Base-by-base conservation (phyloP, 2,329 filamentous ascomycete species). In the Alternaria dauci region DNA sequence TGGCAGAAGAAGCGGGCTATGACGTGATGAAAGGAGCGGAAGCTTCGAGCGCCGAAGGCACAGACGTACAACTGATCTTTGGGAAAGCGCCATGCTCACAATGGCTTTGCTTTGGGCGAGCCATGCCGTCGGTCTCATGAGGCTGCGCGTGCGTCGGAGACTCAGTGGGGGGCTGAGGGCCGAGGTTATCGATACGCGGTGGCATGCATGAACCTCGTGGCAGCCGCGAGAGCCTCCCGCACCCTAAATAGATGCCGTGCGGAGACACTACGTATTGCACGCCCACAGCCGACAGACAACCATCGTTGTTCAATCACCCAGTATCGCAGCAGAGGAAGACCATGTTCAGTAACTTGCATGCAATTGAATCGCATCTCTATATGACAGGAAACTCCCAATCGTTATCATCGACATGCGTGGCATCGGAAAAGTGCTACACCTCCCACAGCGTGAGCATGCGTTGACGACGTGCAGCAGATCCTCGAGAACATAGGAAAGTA, bases 351-450 rank as follows among this genome's bases (percentile, higher is more conserved):
- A 58, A 72, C 54, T 64, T 69, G 65, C 67, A 74, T 77, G 72
- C 74, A 77, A 75, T 77, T 67, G 70, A 63, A 72, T 67, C 62
- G 71, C 71, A 68, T 72, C 67, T 79, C 76, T 78, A 77, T 77
- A 74, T 59, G 68, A 64, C 68, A 75, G 73, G 65, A 74, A 78
- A 72, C 73, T 72, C 77, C 78, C 78, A 71, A 77, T 69, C 67
- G 72, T 78, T 66, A 74, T 78, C 71, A 65, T 68, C 64, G 70
- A 74, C 74, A 76, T 67, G 71, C 72, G 70, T 71, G 72, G 67
- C 70, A 69, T 73, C 70, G 71, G 71, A 71, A 70, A 70, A 64
- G 39, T 52, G 48, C 47, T 48, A 52, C 64, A 63, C 62, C 70
- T 73, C 69, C 71, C 70, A 69, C 70, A 66, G 66, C 74, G 66